Evolutionary conservation across 768 basidiomycete genomes (phyloP).

Genomic region (Russula brevipes): DNA sequence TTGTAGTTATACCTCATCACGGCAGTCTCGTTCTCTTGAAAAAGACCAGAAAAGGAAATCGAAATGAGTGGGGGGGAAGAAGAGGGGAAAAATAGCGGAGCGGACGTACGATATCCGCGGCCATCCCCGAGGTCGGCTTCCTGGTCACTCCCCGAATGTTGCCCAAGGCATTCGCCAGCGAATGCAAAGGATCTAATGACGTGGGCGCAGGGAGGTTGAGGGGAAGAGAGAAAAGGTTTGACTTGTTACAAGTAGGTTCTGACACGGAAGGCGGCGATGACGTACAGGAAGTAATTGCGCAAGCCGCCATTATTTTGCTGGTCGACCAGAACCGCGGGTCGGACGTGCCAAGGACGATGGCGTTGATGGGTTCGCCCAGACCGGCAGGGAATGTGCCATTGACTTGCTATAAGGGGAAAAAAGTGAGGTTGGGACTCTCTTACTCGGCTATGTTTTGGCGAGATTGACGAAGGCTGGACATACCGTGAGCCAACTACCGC

Average conservation of each 20-base stretch:
- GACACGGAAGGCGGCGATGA: conserved; percentile 17
- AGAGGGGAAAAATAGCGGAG: not conserved
- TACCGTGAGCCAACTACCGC: conserved; percentile 72
- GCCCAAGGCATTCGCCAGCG: conserved; percentile 77
- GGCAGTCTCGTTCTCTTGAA: conserved; percentile 69
- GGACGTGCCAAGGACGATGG: conserved; percentile 73
- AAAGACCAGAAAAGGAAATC: not conserved
- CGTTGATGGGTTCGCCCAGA: conserved; percentile 73
- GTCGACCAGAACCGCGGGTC: conserved; percentile 63
- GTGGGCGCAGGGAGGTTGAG: no score
- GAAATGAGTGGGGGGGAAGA: not conserved
- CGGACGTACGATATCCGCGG: conserved; percentile 54
- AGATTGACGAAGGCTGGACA: conserved; percentile 26
- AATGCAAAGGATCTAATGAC: conserved; percentile 59
- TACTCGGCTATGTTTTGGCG: no score
- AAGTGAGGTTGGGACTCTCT: no score
- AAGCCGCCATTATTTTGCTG: conserved; percentile 61
- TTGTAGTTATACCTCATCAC: conserved; percentile 85
- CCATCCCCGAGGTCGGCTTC: conserved; percentile 81
- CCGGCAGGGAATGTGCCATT: conserved; percentile 6
- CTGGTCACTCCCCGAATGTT: conserved; percentile 66
- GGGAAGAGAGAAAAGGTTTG: not conserved
- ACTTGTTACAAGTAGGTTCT: not conserved
- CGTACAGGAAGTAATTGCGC: conserved; percentile 77
- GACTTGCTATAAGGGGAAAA: conserved; percentile 5